phyloP scores from a whole-genome alignment of 2,329 filamentous ascomycete species.

The Exophiala sp. region DNA sequence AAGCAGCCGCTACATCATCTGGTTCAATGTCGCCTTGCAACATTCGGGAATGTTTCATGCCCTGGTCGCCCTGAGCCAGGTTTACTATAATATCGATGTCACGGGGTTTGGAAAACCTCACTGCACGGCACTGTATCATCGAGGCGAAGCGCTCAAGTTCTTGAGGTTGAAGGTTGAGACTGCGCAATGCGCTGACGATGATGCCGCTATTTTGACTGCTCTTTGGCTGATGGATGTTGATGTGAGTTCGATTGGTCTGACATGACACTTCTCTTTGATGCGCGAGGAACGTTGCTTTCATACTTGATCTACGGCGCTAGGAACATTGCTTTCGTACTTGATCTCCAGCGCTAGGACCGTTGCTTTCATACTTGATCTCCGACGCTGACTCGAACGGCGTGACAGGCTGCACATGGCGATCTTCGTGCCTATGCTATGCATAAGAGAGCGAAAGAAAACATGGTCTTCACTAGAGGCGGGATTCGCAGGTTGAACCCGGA shows the following conservation, averaged over 20 bases:
- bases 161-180: conserved; percentile 17
- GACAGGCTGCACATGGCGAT: conserved; percentile 14
- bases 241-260: conserved; percentile 1
- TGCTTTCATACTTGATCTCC: too few species aligned
- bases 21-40: conserved; percentile 19
- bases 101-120: conserved; percentile 14
- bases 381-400: too few species aligned
- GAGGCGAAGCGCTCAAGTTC: conserved; percentile 16
- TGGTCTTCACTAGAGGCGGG: conserved; percentile 16
- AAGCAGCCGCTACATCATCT: conserved; percentile 19
- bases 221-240: conserved; percentile 23
- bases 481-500: conserved; percentile 13
- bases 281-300: too few species aligned
- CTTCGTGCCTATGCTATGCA: conserved; percentile 19
- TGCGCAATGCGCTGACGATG: conserved; percentile 12
- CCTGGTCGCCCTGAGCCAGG: conserved; percentile 18
- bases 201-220: conserved; percentile 20
- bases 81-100: conserved; percentile 20
- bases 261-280: too few species aligned
- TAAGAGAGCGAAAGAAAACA: conserved; percentile 18
- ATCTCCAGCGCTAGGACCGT: too few species aligned
- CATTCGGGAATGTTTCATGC: conserved; percentile 19
- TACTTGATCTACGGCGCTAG: too few species aligned
- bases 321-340: too few species aligned
- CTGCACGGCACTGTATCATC: conserved; percentile 8